Evolutionary conservation across 805 yeast species (phyloP).

Genomic region (Candida schatavii): DNA sequence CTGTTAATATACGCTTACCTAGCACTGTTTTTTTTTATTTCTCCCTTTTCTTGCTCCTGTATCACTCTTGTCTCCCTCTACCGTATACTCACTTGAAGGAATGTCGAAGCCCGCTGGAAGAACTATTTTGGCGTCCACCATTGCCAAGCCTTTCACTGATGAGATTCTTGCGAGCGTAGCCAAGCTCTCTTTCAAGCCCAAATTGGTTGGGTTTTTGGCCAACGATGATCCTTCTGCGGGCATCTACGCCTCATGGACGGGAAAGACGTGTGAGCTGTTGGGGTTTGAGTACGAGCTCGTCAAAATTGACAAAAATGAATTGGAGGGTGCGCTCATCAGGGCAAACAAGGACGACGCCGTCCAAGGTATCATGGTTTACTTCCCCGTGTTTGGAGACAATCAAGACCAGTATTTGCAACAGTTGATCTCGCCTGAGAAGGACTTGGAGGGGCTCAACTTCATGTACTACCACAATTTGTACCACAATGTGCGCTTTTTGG

Average conservation of each 20-base stretch:
- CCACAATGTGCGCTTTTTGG: constrained; percentile 85
- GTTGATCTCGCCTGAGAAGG: constrained; percentile 85
- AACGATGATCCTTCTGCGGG: constrained; percentile 93
- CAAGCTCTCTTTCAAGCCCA: constrained; percentile 57
- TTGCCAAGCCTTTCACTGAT: constrained; percentile 76
- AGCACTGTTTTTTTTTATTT: too few species aligned
- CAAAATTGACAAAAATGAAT: constrained; percentile 70
- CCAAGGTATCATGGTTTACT: constrained; percentile 94
- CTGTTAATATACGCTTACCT: too few species aligned
- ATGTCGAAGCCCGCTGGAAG: constrained; percentile 64
- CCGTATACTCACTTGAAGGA: constrained; percentile 8
- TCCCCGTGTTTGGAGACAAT: constrained; percentile 93
- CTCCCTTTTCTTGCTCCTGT: too few species aligned
- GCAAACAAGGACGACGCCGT: constrained; percentile 77
- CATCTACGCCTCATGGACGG: constrained; percentile 96
- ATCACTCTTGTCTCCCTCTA: too few species aligned
- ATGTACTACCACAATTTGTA: constrained; percentile 90
- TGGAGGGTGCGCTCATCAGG: constrained; percentile 77
- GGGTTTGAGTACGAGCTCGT: constrained; percentile 84
- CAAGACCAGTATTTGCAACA: constrained; percentile 97
- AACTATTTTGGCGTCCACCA: constrained; percentile 81
- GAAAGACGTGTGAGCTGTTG: constrained; percentile 78
- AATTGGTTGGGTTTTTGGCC: constrained; percentile 86
- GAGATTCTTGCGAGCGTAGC: constrained; percentile 65
- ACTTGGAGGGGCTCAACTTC: constrained; percentile 94